A percentile compares a stretch with the other conserved stretches of the same genome.
These are phyloP conservation scores for Rhodamnia argentea DNA, from an alignment of 345 rosid genomes.

Conservation along the genomic window DNA sequence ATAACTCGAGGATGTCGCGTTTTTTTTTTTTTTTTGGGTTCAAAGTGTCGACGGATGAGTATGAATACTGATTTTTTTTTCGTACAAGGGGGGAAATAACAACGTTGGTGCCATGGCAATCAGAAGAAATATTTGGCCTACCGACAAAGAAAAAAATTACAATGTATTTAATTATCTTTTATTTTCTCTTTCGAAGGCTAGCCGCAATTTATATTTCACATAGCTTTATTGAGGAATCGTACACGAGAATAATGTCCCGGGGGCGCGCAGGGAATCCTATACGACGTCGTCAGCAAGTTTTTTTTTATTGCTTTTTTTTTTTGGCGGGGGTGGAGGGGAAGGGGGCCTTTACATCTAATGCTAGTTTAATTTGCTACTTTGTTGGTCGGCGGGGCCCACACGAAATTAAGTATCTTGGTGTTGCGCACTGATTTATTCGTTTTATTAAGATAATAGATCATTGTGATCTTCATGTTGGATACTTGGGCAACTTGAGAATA, in stretches of 20 bases:
- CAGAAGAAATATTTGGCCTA: fast-evolving
- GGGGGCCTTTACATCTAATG: neutral
- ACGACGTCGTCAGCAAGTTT: neutral
- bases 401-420: fast-evolving
- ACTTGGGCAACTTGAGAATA: neutral
- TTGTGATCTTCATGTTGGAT: neutral
- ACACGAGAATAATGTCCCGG: neutral
- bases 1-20: fast-evolving
- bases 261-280: neutral
- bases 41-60: neutral
- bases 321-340: neutral
- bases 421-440: neutral
- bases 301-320: neutral
- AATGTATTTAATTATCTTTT: neutral
- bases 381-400: neutral
- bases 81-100: neutral
- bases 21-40: neutral
- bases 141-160: neutral
- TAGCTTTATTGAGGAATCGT: neutral
- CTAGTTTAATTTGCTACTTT: neutral
- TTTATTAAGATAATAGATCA: neutral
- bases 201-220: neutral
- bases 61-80: neutral
- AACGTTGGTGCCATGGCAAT: neutral
- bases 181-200: neutral